Conservation (phyloP, 2,329 filamentous ascomycete species). For the Pseudogymnoascus sp. region DNA sequence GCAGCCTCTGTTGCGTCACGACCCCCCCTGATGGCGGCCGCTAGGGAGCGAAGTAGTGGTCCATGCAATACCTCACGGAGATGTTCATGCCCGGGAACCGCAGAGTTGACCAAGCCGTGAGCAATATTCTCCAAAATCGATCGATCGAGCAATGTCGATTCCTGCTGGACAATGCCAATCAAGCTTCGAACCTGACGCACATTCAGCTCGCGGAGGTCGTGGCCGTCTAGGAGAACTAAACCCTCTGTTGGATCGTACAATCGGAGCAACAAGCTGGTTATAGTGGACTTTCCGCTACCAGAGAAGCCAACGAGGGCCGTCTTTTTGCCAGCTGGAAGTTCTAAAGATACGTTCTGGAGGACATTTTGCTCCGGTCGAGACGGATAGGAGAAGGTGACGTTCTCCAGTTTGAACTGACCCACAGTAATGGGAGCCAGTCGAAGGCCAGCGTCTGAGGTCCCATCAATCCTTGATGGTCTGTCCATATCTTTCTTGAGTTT, state of each 20-base stretch:
- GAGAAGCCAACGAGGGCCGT: conserved; percentile 76
- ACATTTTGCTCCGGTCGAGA: conserved; percentile 43
- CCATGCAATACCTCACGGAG: not conserved
- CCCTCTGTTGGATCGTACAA: conserved; percentile 47
- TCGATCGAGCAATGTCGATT: conserved; percentile 27
- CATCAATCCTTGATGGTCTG: not conserved
- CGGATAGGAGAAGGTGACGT: conserved; percentile 60
- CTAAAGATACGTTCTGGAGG: conserved; percentile 58
- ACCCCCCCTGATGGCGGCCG: not conserved
- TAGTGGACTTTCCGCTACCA: conserved; percentile 85
- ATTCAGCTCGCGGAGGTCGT: conserved; percentile 30
- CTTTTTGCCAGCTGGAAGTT: conserved; percentile 53
- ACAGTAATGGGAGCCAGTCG: not conserved
- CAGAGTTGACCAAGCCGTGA: conserved; percentile 38
- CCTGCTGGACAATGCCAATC: conserved; percentile 21
- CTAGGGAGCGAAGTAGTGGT: not conserved
- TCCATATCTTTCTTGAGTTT: conserved; percentile 26
- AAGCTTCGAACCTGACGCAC: conserved; percentile 19
- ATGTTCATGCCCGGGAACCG: conserved; percentile 29
- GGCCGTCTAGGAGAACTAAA: conserved; percentile 30
- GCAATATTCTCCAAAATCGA: conserved; percentile 39
- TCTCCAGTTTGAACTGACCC: conserved; percentile 11
- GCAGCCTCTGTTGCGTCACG: not conserved
- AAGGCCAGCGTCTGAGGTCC: not conserved
- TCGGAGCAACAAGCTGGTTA: conserved; percentile 65